phyloP scores from a whole-genome alignment of 2,329 filamentous ascomycete species.

The Curvularia sp. region DNA sequence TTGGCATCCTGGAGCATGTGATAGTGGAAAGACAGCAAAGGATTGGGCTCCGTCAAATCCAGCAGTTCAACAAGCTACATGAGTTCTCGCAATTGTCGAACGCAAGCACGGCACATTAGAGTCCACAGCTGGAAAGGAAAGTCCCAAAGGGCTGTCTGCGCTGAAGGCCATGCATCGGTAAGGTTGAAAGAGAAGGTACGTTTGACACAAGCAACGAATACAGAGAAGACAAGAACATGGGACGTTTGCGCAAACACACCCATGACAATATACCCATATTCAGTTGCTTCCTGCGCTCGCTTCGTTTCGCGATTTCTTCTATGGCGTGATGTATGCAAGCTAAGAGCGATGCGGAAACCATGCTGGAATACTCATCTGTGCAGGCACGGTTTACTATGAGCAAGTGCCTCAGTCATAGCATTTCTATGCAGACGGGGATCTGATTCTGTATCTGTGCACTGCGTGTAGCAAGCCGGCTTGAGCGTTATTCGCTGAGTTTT shows the following conservation, averaged over 20 bases:
- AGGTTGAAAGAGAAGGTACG: not conserved
- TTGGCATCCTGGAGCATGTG: not conserved
- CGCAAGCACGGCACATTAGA: not conserved
- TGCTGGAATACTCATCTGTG: too few species aligned
- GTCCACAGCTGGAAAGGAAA: not conserved
- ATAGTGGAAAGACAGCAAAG: not conserved
- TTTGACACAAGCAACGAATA: not conserved
- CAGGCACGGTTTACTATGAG: too few species aligned
- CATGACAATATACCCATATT: not conserved
- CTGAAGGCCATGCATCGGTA: not conserved
- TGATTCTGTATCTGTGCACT: not conserved
- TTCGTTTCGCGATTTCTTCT: too few species aligned
- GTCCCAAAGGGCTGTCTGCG: not conserved
- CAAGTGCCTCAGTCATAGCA: too few species aligned
- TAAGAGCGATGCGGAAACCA: too few species aligned
- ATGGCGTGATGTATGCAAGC: too few species aligned
- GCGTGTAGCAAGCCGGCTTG: not conserved
- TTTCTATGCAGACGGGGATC: too few species aligned
- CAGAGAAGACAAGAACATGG: not conserved
- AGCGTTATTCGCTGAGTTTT: not conserved
- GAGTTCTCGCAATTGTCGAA: not conserved
- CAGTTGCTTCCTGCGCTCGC: not conserved
- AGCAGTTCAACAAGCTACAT: not conserved
- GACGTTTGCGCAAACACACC: not conserved
- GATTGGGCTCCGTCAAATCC: not conserved